These are phyloP conservation scores for Leishmania lainsoni DNA, from an alignment of 208 protist genomes.

Conservation along the genomic window DNA sequence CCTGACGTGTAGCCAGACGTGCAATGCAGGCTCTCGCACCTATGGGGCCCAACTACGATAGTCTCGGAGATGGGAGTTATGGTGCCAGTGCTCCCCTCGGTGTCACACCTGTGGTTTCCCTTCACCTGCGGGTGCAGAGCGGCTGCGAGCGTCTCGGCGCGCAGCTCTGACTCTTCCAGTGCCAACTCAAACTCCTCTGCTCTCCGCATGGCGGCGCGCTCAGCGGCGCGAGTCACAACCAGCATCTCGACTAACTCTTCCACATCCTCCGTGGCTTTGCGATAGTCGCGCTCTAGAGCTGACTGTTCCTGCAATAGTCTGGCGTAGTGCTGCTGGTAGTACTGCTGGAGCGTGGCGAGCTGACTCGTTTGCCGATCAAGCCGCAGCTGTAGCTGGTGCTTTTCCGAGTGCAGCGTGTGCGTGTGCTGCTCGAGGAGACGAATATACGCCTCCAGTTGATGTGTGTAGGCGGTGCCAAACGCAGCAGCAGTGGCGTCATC, in stretches of 20 bases:
- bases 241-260: constrained; percentile 23
- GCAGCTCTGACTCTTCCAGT: constrained; percentile 14
- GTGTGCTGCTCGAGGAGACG: constrained; percentile 12
- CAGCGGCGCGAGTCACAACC: constrained; percentile 24
- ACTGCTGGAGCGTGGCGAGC: constrained; percentile 16
- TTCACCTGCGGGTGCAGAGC: neutral
- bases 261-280: constrained; percentile 15
- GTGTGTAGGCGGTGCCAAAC: constrained; percentile 5
- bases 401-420: constrained; percentile 15
- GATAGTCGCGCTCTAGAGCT: constrained; percentile 13
- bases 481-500: neutral
- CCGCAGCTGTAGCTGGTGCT: constrained; percentile 25
- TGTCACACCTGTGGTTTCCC: neutral
- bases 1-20: neutral
- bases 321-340: constrained; percentile 22
- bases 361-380: constrained; percentile 18
- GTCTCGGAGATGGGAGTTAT: neutral
- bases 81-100: neutral
- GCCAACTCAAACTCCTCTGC: constrained; percentile 18
- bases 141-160: neutral
- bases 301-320: constrained; percentile 17
- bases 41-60: neutral
- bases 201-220: constrained; percentile 28
- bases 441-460: constrained; percentile 20
- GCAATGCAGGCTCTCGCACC: neutral